Percentiles rank a stretch among this genome's conserved stretches.
phyloP scores from a whole-genome alignment of 78 protist genomes.

The Mantamonas sphyraenae region DNA sequence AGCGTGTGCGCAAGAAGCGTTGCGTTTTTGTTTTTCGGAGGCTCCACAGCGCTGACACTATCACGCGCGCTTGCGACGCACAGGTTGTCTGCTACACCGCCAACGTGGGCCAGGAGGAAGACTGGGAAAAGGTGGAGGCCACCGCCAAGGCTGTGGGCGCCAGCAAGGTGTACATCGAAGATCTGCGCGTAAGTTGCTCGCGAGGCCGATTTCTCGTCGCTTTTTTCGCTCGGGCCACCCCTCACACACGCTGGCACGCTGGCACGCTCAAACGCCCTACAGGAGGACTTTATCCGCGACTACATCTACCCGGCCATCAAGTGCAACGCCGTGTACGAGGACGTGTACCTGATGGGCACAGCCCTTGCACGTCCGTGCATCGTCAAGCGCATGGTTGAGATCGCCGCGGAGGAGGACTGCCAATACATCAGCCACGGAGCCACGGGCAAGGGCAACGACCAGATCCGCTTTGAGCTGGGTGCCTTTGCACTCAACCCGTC shows the following conservation, averaged over 20 bases:
- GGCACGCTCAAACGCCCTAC: conserved; percentile 20
- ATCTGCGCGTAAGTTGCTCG: conserved; percentile 4
- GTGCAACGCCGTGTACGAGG: conserved; percentile 61
- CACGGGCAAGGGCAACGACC: conserved; percentile 80
- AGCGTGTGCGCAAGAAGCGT: neutral
- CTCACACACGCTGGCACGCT: too few species aligned
- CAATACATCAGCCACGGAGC: conserved; percentile 52
- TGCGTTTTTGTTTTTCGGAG: neutral
- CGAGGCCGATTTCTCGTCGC: too few species aligned
- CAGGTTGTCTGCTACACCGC: conserved; percentile 9
- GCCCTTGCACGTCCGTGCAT: conserved; percentile 53
- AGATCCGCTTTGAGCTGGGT: conserved; percentile 61
- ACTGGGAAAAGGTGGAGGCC: too few species aligned
- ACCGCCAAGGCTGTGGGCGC: conserved; percentile 34
- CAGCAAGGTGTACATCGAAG: conserved; percentile 13
- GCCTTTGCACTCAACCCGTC: conserved; percentile 38
- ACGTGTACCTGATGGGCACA: conserved; percentile 55
- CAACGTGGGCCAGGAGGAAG: conserved; percentile 38
- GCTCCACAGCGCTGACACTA: neutral
- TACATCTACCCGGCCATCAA: conserved; percentile 26
- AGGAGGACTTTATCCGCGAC: conserved; percentile 47
- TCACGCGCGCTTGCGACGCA: neutral
- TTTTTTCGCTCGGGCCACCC: too few species aligned
- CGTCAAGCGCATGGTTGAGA: conserved; percentile 33
- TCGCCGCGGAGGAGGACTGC: conserved; percentile 45